Evolutionary conservation across 306 rosid species (phyloP).

Genomic region (Cucumis hystrix): DNA sequence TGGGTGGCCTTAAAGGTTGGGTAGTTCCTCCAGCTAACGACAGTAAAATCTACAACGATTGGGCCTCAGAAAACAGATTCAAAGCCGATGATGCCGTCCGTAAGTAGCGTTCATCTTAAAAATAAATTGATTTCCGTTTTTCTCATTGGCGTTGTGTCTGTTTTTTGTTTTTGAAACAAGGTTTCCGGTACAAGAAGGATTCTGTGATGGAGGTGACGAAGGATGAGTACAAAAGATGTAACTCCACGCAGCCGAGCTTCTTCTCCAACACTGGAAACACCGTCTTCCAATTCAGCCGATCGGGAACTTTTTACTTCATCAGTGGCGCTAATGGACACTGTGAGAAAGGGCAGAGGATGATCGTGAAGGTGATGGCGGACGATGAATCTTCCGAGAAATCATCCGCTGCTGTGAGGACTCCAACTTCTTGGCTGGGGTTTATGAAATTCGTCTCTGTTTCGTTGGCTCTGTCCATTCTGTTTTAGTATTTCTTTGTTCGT

Average conservation of each 20-base stretch:
- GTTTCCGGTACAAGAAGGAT: slow-evolving; percentile 68
- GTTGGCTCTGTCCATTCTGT: neutral
- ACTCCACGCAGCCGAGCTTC: slow-evolving; percentile 57
- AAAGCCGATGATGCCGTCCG: slow-evolving; percentile 46
- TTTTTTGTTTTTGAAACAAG: slow-evolving; percentile 12
- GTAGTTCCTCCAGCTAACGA: slow-evolving; percentile 54
- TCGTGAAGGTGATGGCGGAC: slow-evolving; percentile 37
- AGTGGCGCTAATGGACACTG: slow-evolving; percentile 79
- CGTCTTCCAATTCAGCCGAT: slow-evolving; percentile 24
- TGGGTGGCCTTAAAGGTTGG: slow-evolving; percentile 67
- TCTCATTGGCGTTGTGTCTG: slow-evolving; percentile 22
- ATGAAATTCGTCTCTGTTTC: neutral
- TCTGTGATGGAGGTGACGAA: slow-evolving; percentile 71
- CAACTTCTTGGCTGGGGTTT: neutral
- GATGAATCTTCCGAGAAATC: slow-evolving; percentile 10
- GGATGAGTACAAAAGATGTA: slow-evolving; percentile 55
- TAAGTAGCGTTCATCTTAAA: slow-evolving; percentile 13
- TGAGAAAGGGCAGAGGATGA: slow-evolving; percentile 59
- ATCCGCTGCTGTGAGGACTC: neutral
- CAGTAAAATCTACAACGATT: slow-evolving; percentile 44
- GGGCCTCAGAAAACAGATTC: slow-evolving; percentile 84
- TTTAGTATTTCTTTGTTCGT: neutral
- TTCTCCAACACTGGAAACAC: slow-evolving; percentile 69
- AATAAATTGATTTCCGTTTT: neutral
- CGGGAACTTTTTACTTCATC: slow-evolving; percentile 70